These are phyloP conservation scores for Pestalotiopsis sp. DNA, from an alignment of 2,329 filamentous ascomycete genomes.

Conservation along the genomic window DNA sequence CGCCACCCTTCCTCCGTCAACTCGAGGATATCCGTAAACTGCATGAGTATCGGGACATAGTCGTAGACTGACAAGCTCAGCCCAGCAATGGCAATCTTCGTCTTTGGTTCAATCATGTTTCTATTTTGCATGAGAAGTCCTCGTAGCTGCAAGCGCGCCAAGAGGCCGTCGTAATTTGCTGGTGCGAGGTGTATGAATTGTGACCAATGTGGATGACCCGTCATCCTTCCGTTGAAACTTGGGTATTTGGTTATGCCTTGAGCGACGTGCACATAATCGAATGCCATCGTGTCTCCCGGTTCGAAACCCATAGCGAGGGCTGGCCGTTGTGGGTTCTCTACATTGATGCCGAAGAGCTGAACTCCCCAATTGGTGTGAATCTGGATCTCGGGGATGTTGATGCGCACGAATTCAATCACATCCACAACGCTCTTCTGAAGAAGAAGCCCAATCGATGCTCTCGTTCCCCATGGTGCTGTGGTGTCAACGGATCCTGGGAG, in stretches of 20 bases:
- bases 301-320: too few relatives aligned
- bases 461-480: background rate
- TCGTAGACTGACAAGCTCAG: background rate
- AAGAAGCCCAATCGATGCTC: background rate
- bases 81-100: background rate
- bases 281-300: background rate
- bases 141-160: background rate
- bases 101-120: background rate
- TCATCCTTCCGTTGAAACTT: background rate
- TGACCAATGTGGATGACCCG: background rate
- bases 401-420: background rate
- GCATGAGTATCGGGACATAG: background rate
- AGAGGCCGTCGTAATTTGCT: background rate
- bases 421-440: background rate
- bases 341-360: background rate
- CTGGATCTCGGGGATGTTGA: background rate
- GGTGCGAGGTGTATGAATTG: background rate
- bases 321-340: background rate
- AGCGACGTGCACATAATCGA: background rate
- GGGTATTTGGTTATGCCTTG: background rate
- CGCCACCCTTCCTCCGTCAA: background rate
- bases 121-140: background rate
- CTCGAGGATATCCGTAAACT: background rate
- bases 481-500: background rate
- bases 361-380: background rate